Conservation (phyloP, 768 basidiomycete species). For the Russula brevipes region DNA sequence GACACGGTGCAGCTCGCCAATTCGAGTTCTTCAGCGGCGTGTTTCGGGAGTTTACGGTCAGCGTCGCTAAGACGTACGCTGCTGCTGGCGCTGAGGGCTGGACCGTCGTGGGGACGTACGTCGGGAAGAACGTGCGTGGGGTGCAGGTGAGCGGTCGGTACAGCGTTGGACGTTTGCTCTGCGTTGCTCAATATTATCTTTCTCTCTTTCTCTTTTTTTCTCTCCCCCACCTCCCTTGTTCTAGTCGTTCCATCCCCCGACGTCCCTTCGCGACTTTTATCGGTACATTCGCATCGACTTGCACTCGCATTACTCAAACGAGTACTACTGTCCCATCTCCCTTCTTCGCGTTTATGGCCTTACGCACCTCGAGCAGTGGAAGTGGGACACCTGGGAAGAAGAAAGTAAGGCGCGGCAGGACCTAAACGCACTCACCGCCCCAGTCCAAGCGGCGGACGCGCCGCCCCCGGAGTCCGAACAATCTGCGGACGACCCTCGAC, state of each 20-base stretch:
- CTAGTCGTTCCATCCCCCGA: constrained; percentile 74
- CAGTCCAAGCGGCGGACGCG: constrained; percentile 28
- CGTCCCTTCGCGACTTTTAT: constrained; percentile 76
- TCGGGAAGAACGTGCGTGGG: constrained; percentile 85
- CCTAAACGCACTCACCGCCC: constrained; percentile 28
- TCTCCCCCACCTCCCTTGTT: background rate
- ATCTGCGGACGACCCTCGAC: constrained; percentile 17
- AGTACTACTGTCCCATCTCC: constrained; percentile 94
- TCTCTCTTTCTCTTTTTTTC: too few relatives aligned
- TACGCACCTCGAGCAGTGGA: constrained; percentile 95
- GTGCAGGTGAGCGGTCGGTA: constrained; percentile 61
- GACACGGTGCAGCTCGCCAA: constrained; percentile 96
- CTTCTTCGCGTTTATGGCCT: constrained; percentile 91
- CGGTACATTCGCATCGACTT: constrained; percentile 94
- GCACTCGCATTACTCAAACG: constrained; percentile 85
- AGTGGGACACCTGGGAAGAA: constrained; percentile 80
- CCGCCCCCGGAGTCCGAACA: constrained; percentile 23
- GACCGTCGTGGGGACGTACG: constrained; percentile 70
- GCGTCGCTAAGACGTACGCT: constrained; percentile 50
- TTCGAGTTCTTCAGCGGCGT: constrained; percentile 96
- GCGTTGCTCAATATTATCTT: background rate
- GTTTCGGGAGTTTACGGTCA: constrained; percentile 86
- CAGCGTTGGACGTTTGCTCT: background rate
- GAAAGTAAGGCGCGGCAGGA: constrained; percentile 50
- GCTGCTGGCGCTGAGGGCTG: constrained; percentile 38